phyloP scores from a whole-genome alignment of 495 filamentous ascomycete species.

The Monascus purpureus region DNA sequence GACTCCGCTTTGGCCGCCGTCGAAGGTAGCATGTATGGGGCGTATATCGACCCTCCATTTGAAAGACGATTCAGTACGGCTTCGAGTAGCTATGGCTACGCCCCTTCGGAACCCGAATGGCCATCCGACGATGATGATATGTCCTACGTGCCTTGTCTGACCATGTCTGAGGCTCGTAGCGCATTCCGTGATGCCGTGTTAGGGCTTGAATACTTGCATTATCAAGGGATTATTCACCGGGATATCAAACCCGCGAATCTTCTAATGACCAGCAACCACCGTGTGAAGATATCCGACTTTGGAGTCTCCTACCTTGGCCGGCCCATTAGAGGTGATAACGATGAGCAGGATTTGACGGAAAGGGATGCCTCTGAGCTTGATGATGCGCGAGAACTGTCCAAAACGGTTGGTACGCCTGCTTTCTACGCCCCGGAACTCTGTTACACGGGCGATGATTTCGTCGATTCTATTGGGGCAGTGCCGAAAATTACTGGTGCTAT shows the following conservation, averaged over 20 bases:
- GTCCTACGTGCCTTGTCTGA: slow-evolving; percentile 82
- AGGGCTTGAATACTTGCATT: slow-evolving; percentile 90
- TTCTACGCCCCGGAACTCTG: slow-evolving; percentile 99
- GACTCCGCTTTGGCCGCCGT: slow-evolving; percentile 39
- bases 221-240: slow-evolving; percentile 90
- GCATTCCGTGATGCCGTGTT: slow-evolving; percentile 90
- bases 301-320: slow-evolving; percentile 93
- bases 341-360: slow-evolving; percentile 60
- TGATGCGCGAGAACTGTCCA: slow-evolving; percentile 85
- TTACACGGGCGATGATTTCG: slow-evolving; percentile 47
- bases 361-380: slow-evolving; percentile 73
- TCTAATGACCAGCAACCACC: slow-evolving; percentile 68
- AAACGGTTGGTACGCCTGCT: slow-evolving; percentile 93
- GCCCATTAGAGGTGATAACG: slow-evolving; percentile 61
- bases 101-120: slow-evolving; percentile 43
- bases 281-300: slow-evolving; percentile 98
- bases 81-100: slow-evolving; percentile 35
- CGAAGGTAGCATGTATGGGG: slow-evolving; percentile 63
- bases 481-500: slow-evolving; percentile 57
- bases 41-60: slow-evolving; percentile 43
- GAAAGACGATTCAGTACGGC: slow-evolving; percentile 35
- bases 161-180: slow-evolving; percentile 66
- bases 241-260: slow-evolving; percentile 99
- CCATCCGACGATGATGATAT: slow-evolving; percentile 56
- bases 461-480: slow-evolving; percentile 26